Base-by-base conservation (phyloP, 305 asterid genomes). In the Lippia alba region DNA sequence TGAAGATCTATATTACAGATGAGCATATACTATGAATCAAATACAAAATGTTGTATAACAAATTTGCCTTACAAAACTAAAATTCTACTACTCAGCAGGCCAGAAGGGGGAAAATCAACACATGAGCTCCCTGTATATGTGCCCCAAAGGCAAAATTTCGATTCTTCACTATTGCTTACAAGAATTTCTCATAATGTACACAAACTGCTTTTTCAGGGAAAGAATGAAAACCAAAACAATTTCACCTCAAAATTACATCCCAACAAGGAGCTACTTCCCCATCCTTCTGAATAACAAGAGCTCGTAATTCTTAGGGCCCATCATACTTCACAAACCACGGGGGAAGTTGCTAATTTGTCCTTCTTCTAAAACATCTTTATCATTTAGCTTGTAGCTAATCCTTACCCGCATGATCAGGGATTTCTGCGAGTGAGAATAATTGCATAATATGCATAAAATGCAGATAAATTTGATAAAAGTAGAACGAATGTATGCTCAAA, bases 341-440 rank as follows among this genome's bases (percentile, higher is more conserved):
- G 98, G 98, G 74, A 92, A 92, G 76, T 82, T 90, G 78, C 59
- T 87, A 81, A 92, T 62, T 73, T 92, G 98, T 45, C 98, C 97
- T 75, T 92, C 95, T 87, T 92, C 98, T 77, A 88, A 76, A 62
- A 86, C 84, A 54, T 90, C 97, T 85, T 85, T 92, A 75, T 36
- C 79, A 57, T 86, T 84, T 71, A 53, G 76, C 85, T 87, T 90
- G 70, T 92, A 92, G 71, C 79, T 84, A 81, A 92, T 84, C 78
- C 98, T 85, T 33, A 87, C 24, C 79, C 97, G 87, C 98, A 92
- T 90, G 67, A 90, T 91, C 66, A 88, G 85, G 71, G 96, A 83
- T 90, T 92, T 92, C 97, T 92, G 91, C 63, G 76, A 67, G 64
- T 30, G 56, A 78, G 14, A 72, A 17, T 39, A 34, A 49, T 68